Conservation (phyloP, 805 yeast genomes). For the Ogataea polymorpha region DNA sequence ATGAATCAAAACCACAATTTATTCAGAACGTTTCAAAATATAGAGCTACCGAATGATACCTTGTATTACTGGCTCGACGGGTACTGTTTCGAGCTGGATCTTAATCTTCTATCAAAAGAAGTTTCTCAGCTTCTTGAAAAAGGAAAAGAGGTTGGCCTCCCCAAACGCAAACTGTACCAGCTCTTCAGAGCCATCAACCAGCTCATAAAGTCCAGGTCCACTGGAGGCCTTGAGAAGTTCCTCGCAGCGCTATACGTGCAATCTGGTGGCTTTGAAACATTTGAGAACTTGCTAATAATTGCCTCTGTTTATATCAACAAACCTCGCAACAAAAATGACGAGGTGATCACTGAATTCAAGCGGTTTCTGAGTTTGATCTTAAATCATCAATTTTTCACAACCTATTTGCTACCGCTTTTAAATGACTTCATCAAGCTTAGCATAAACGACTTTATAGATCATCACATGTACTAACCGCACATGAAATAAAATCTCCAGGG, state of each 20-base stretch:
- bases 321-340: constrained; percentile 20
- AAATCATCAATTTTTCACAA: constrained; percentile 26
- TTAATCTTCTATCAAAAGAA: constrained; percentile 20
- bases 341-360: constrained; percentile 28
- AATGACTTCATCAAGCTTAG: constrained; percentile 31
- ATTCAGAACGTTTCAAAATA: constrained; percentile 3
- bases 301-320: constrained; percentile 16
- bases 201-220: constrained; percentile 17
- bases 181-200: constrained; percentile 27
- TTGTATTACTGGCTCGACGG: constrained; percentile 15
- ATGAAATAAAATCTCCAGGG: constrained; percentile 57
- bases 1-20: constrained; percentile 24
- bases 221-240: constrained; percentile 13
- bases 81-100: constrained; percentile 20
- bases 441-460: constrained; percentile 32
- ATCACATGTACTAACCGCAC: constrained; percentile 30
- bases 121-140: constrained; percentile 23
- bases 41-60: constrained; percentile 1
- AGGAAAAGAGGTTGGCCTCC: constrained; percentile 23
- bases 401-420: constrained; percentile 22
- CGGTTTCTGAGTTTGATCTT: constrained; percentile 28
- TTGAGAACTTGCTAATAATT: constrained; percentile 18
- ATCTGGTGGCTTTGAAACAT: constrained; percentile 9
- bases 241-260: constrained; percentile 9
- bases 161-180: constrained; percentile 24